Evolutionary conservation across 106 monocot species (phyloP).

Genomic region (Iris macrosiphon): DNA sequence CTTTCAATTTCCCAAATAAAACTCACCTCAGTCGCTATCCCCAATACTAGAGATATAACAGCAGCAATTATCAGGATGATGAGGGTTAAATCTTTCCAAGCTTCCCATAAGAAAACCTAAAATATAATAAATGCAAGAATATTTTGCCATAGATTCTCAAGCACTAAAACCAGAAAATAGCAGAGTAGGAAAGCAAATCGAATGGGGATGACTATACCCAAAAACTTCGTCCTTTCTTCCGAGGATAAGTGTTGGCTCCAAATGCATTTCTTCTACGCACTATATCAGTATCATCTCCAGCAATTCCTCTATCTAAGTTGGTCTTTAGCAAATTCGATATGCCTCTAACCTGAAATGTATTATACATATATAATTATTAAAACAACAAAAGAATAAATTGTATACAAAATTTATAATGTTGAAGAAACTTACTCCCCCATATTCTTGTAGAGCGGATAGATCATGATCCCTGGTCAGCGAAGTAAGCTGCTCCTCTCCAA

Average conservation of each 20-base stretch:
- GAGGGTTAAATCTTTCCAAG: conserved; percentile 57
- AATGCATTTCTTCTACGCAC: conserved; percentile 37
- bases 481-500: conserved; percentile 36
- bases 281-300: conserved; percentile 55
- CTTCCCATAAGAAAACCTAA: conserved; percentile 47
- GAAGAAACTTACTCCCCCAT: conserved; percentile 45
- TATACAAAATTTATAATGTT: background rate
- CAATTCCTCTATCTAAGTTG: conserved; percentile 51
- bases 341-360: conserved; percentile 33
- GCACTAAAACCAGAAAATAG: too few relatives aligned
- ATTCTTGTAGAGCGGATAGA: conserved; percentile 23
- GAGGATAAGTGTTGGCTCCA: conserved; percentile 73
- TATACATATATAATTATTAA: background rate
- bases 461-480: conserved; percentile 42
- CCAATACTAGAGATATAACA: conserved; percentile 39
- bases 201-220: conserved; percentile 31
- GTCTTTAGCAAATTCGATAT: conserved; percentile 40
- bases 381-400: background rate
- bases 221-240: conserved; percentile 69
- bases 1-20: too few relatives aligned
- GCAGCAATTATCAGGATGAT: conserved; percentile 59
- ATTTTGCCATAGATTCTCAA: background rate
- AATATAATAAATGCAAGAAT: background rate
- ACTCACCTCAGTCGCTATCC: conserved; percentile 51
- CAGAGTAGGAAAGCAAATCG: background rate